Conservation (phyloP, 1,284 basidiomycete genomes). For the Mycosarcoma mackinlayi region DNA sequence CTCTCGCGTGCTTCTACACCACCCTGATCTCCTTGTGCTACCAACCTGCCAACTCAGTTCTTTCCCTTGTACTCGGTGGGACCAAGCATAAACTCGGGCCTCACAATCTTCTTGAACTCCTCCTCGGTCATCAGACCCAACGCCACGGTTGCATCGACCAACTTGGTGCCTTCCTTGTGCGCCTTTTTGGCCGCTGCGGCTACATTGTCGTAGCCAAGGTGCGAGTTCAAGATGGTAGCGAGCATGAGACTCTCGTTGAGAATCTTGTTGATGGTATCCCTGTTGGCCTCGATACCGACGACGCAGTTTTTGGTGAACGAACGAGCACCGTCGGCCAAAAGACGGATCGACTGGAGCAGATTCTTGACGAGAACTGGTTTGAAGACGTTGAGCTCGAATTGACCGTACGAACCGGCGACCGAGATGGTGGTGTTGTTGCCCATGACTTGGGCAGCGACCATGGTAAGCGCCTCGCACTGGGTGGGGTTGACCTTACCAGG, state of each 20-base stretch:
- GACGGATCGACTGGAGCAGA: constrained; percentile 91
- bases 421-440: constrained; percentile 96
- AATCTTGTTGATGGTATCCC: constrained; percentile 87
- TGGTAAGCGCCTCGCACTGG: constrained; percentile 95
- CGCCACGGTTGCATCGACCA: constrained; percentile 91
- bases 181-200: constrained; percentile 99
- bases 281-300: constrained; percentile 94
- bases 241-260: constrained; percentile 91
- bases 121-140: constrained; percentile 87
- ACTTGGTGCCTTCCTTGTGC: constrained; percentile 94
- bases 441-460: constrained; percentile 99
- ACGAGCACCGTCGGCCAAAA: constrained; percentile 84
- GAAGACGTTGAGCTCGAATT: constrained; percentile 99
- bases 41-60: constrained; percentile 31
- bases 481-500: constrained; percentile 99
- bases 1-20: too few relatives aligned
- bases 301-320: constrained; percentile 96
- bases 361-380: constrained; percentile 99
- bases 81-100: constrained; percentile 78
- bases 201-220: constrained; percentile 95
- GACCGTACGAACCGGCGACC: constrained; percentile 91
- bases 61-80: constrained; percentile 57
- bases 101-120: constrained; percentile 94
- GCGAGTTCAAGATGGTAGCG: constrained; percentile 91
- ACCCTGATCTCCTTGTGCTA: neutral